A percentile compares a stretch with the other conserved stretches of the same genome.
Evolutionary conservation across 106 monocot genomes (phyloP).

Genomic region (Dendrobium officinale): DNA sequence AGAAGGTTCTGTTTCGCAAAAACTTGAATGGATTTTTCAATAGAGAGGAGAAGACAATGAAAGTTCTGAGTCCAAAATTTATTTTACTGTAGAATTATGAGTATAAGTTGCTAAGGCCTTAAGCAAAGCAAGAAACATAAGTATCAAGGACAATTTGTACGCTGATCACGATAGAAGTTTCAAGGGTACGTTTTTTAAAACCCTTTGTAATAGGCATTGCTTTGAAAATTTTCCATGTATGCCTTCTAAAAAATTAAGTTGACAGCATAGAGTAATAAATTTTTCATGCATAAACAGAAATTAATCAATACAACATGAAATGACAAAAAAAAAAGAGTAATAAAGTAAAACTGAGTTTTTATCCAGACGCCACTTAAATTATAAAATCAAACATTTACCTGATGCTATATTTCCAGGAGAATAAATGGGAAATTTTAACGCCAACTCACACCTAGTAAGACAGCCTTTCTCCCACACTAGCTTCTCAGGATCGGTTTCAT

Average conservation of each 20-base stretch:
- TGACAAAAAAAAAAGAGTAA: background rate
- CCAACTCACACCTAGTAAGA: slow-evolving; percentile 64
- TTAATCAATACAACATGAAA: background rate
- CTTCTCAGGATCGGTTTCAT: slow-evolving; percentile 53
- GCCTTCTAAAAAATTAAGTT: background rate
- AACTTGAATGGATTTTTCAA: background rate
- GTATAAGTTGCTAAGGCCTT: background rate
- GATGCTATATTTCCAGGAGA: slow-evolving; percentile 35
- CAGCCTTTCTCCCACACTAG: slow-evolving; percentile 79
- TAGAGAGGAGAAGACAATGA: background rate
- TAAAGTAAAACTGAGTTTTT: background rate
- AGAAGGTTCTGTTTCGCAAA: background rate
- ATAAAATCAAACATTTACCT: slow-evolving; percentile 23
- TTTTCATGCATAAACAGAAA: background rate
- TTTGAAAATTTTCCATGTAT: background rate
- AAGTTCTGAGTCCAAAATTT: background rate
- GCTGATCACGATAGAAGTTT: background rate
- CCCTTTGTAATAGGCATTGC: background rate
- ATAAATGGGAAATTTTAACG: slow-evolving; percentile 69
- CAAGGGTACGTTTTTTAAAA: background rate
- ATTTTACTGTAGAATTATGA: background rate
- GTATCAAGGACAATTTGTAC: slow-evolving; percentile 1
- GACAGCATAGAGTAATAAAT: background rate
- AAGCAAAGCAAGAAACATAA: background rate
- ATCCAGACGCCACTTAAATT: background rate